These are phyloP conservation scores for Echria macrotheca DNA, from an alignment of 495 filamentous ascomycete species.

Conservation along the genomic window DNA sequence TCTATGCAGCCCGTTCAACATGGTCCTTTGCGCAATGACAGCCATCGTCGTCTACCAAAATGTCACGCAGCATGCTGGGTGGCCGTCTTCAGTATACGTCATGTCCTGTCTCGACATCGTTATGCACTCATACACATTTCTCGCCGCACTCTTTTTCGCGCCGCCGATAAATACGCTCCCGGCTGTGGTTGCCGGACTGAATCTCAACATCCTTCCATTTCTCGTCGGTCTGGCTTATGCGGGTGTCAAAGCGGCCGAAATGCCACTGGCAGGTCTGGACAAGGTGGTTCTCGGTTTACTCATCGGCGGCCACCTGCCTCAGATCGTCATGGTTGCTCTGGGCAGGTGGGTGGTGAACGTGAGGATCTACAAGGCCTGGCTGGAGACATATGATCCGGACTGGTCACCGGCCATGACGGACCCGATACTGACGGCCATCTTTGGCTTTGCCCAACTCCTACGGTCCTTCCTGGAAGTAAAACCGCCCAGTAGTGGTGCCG, in stretches of 20 bases:
- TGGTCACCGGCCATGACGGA: not conserved
- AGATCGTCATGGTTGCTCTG: not conserved
- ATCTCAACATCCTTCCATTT: not conserved
- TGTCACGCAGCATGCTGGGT: not conserved
- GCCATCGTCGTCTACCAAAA: not conserved
- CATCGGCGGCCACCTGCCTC: not conserved
- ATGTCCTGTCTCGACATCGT: not conserved
- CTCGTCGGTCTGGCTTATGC: not conserved
- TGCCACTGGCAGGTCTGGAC: not conserved
- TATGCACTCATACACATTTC: not conserved
- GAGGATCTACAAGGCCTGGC: not conserved
- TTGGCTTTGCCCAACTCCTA: no score
- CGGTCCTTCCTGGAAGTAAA: no score
- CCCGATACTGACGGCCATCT: not conserved
- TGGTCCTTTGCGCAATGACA: not conserved
- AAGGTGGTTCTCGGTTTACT: not conserved
- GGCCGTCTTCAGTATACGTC: not conserved
- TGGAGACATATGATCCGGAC: constrained; percentile 1
- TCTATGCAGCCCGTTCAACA: not conserved
- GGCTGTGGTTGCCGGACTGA: not conserved
- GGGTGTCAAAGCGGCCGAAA: not conserved
- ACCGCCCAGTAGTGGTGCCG: no score
- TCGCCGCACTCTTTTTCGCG: not conserved
- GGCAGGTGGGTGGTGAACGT: not conserved
- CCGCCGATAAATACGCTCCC: not conserved